These are phyloP conservation scores for Aspergillus latus DNA, from an alignment of 2,329 filamentous ascomycete genomes.

Conservation along the genomic window DNA sequence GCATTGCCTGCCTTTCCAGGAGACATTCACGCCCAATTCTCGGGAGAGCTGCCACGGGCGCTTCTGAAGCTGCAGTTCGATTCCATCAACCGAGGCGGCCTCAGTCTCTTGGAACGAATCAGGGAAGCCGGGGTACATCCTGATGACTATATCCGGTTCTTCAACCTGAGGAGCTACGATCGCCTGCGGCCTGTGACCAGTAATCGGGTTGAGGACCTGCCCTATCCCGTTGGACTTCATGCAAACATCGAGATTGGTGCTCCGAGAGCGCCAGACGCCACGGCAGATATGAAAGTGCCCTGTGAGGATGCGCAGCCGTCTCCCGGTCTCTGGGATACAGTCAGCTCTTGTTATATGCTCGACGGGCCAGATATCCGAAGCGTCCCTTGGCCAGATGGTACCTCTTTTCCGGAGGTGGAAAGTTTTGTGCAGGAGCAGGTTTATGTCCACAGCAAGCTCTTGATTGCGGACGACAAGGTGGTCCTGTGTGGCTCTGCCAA, in stretches of 20 bases:
- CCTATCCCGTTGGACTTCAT: background rate
- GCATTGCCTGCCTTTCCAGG: background rate
- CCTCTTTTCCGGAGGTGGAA: background rate
- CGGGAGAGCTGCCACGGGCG: background rate
- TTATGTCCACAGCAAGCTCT: background rate
- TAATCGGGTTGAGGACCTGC: background rate
- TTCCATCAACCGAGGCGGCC: background rate
- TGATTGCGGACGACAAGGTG: background rate
- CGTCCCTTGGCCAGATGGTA: background rate
- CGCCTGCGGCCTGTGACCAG: background rate
- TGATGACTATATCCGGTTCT: background rate
- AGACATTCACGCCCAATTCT: background rate
- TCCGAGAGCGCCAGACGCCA: background rate
- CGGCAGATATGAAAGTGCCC: background rate
- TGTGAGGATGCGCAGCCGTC: background rate
- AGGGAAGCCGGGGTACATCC: background rate
- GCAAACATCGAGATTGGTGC: background rate
- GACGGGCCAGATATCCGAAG: background rate
- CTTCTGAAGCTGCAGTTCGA: conserved; percentile 4
- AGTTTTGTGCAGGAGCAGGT: background rate
- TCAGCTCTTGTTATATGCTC: conserved; percentile 2
- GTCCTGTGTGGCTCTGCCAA: conserved; percentile 1
- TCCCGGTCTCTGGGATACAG: background rate
- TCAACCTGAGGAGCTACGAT: background rate
- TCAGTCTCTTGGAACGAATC: background rate